Conservation (phyloP, 106 monocot species). For the Amphibolis antarctica region DNA sequence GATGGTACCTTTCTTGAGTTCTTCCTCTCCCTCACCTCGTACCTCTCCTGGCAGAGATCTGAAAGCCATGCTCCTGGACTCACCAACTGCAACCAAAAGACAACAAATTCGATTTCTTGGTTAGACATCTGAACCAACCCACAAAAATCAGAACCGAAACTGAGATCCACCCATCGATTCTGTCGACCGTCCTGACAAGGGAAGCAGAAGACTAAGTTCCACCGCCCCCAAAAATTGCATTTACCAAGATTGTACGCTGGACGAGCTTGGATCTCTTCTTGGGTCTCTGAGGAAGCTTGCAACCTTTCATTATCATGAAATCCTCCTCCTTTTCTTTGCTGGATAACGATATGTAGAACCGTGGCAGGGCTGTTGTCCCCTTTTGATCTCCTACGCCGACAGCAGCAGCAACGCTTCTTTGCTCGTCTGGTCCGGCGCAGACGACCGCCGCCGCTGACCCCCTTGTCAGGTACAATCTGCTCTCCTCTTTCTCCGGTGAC, state of each 20-base stretch:
- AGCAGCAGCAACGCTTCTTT: constrained; percentile 1
- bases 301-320: constrained; percentile 95
- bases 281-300: constrained; percentile 91
- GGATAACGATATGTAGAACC: constrained; percentile 82
- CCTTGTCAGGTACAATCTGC: constrained; percentile 70
- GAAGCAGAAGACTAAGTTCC: background rate
- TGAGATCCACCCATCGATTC: too few species aligned
- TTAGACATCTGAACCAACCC: background rate
- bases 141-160: too few species aligned
- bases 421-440: constrained; percentile 9
- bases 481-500: constrained; percentile 89
- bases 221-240: background rate
- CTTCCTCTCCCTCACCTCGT: constrained; percentile 95
- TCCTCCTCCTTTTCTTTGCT: constrained; percentile 99
- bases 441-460: constrained; percentile 31
- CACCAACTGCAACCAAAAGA: constrained; percentile 42
- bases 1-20: constrained; percentile 69
- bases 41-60: constrained; percentile 81
- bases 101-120: background rate
- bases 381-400: constrained; percentile 36
- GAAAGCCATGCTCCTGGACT: constrained; percentile 82
- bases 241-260: constrained; percentile 69
- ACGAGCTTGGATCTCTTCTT: constrained; percentile 84
- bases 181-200: too few species aligned
- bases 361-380: constrained; percentile 30